These are phyloP conservation scores for Adansonia grandidieri DNA, from an alignment of 441 rosid species.

Conservation along the genomic window DNA sequence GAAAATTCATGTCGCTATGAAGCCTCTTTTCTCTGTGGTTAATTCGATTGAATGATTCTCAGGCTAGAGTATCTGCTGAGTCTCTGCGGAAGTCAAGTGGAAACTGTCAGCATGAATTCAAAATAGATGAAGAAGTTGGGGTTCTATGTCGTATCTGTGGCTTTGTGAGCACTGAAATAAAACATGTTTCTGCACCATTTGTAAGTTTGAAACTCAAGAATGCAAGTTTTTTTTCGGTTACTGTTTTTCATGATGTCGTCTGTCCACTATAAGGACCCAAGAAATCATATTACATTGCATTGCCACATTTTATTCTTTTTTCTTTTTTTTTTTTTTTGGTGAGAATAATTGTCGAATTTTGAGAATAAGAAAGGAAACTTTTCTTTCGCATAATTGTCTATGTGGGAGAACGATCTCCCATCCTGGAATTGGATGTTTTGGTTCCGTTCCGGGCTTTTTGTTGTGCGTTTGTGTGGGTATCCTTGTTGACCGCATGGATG, in stretches of 20 bases:
- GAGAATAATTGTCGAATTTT: not conserved
- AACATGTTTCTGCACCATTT: conserved; percentile 71
- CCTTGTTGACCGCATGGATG: not conserved
- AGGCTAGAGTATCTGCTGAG: conserved; percentile 57
- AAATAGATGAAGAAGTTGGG: conserved; percentile 80
- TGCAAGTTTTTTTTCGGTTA: not conserved
- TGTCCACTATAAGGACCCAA: not conserved
- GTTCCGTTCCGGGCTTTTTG: not conserved
- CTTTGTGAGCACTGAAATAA: conserved; percentile 69
- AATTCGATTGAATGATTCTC: conserved; percentile 37
- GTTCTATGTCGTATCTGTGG: conserved; percentile 70
- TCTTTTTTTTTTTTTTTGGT: not conserved
- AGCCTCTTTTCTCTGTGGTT: conserved; percentile 18
- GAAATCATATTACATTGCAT: not conserved
- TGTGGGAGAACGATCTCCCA: not conserved
- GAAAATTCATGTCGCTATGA: not conserved
- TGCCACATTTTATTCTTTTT: not conserved
- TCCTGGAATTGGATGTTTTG: not conserved
- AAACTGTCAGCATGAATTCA: conserved; percentile 65
- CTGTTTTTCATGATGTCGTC: not conserved
- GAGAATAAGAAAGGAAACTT: not conserved
- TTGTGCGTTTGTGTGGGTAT: not conserved
- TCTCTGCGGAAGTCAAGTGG: conserved; percentile 42
- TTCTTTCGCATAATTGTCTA: not conserved
- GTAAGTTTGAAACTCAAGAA: conserved; percentile 47